These are phyloP conservation scores for Paecilomyces formosus DNA, from an alignment of 2,329 filamentous ascomycete species.

Conservation along the genomic window DNA sequence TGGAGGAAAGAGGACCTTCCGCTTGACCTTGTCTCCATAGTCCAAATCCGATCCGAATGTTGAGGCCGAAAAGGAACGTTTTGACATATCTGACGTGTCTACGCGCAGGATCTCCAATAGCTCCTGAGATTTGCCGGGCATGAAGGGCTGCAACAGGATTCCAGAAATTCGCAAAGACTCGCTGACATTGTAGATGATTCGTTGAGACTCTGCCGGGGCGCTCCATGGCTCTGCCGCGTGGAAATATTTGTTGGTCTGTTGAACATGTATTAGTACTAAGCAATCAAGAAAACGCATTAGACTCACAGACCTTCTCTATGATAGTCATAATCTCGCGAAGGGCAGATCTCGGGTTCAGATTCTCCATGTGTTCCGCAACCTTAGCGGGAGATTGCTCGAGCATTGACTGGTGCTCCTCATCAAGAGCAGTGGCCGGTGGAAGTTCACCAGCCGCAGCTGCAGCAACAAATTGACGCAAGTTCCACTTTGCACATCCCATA, in stretches of 20 bases:
- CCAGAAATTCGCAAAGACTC: slow-evolving; percentile 73
- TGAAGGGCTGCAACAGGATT: slow-evolving; percentile 84
- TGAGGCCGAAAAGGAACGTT: slow-evolving; percentile 58
- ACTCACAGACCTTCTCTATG: slow-evolving; percentile 48
- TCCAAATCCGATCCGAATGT: slow-evolving; percentile 55
- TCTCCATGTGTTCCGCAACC: slow-evolving; percentile 53
- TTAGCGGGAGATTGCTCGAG: slow-evolving; percentile 33
- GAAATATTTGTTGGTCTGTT: slow-evolving; percentile 61
- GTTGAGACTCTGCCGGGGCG: slow-evolving; percentile 41
- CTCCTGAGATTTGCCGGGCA: slow-evolving; percentile 67
- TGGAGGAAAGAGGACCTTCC: slow-evolving; percentile 47
- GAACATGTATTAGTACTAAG: not conserved
- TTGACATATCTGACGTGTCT: slow-evolving; percentile 36
- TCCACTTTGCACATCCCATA: slow-evolving; percentile 62
- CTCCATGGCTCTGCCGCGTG: slow-evolving; percentile 62
- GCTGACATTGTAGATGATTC: slow-evolving; percentile 60
- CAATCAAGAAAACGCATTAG: not conserved
- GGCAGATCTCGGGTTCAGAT: slow-evolving; percentile 57
- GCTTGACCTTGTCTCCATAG: slow-evolving; percentile 55
- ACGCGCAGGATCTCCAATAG: slow-evolving; percentile 77
- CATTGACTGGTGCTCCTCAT: slow-evolving; percentile 29
- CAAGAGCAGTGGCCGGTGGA: slow-evolving; percentile 19
- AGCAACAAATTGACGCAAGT: slow-evolving; percentile 53
- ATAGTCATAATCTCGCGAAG: slow-evolving; percentile 57
- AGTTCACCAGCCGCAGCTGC: slow-evolving; percentile 22